Conservation (phyloP, 129 eudicot species). For the Flaveria trinervia region DNA sequence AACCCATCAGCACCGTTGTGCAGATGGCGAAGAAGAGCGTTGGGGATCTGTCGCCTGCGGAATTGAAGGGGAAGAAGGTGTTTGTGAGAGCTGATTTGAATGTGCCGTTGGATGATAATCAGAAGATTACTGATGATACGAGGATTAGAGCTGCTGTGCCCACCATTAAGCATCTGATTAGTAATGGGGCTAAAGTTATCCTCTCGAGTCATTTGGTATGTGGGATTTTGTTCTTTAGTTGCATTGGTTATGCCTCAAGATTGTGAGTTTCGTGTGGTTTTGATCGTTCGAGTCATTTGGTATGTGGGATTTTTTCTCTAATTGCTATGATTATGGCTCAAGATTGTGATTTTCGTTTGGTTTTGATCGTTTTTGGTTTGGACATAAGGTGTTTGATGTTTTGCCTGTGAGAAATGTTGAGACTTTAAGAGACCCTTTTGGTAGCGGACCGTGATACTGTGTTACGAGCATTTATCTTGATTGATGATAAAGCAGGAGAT, state of each 20-base stretch:
- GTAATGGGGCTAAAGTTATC: conserved; percentile 69
- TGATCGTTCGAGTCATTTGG: conserved; percentile 48
- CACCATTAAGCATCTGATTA: conserved; percentile 55
- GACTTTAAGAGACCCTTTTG: not conserved
- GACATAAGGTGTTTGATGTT: not conserved
- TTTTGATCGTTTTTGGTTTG: not conserved
- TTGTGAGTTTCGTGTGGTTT: not conserved
- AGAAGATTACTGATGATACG: conserved; percentile 69
- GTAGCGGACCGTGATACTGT: not conserved
- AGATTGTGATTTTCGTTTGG: not conserved
- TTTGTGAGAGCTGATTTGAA: conserved; percentile 70
- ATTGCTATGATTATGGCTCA: not conserved
- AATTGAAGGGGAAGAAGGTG: conserved; percentile 77
- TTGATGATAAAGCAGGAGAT: not conserved
- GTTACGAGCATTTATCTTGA: not conserved
- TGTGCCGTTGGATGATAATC: conserved; percentile 56
- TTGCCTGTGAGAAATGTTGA: not conserved
- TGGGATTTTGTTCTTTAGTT: not conserved
- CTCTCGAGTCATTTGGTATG: conserved; percentile 71
- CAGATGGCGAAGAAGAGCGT: conserved; percentile 85
- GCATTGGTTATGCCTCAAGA: not conserved
- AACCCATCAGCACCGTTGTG: conserved; percentile 47
- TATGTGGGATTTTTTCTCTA: conserved; percentile 11
- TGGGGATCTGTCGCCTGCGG: conserved; percentile 61
- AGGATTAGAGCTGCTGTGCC: conserved; percentile 73